phyloP scores from a whole-genome alignment of 495 filamentous ascomycete species.

The Staphylotrichum longicolle region DNA sequence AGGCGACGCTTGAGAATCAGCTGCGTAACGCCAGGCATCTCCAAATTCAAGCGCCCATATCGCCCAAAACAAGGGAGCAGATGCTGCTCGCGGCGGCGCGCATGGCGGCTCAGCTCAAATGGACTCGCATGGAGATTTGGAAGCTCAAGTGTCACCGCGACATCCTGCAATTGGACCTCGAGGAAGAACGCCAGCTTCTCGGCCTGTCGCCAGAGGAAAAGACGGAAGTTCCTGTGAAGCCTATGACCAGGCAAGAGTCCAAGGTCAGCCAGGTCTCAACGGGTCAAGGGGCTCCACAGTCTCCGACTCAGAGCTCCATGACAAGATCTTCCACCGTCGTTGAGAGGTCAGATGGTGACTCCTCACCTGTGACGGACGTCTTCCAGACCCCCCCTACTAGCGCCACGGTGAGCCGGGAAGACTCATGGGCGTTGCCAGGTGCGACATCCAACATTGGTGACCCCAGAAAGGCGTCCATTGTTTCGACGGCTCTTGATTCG shows the following conservation, averaged over 20 bases:
- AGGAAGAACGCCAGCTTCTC: slow-evolving; percentile 61
- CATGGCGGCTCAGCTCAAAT: slow-evolving; percentile 86
- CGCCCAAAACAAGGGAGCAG: slow-evolving; percentile 79
- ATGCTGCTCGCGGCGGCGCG: slow-evolving; percentile 80
- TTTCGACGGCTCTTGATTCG: slow-evolving; percentile 44
- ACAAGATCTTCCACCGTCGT: slow-evolving; percentile 31
- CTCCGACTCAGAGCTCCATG: slow-evolving; percentile 34
- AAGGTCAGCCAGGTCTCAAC: slow-evolving; percentile 27
- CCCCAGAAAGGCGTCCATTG: slow-evolving; percentile 38
- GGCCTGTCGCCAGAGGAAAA: slow-evolving; percentile 33
- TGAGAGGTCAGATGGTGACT: slow-evolving; percentile 34
- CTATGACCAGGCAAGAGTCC: slow-evolving; percentile 31
- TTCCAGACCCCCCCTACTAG: slow-evolving; percentile 49
- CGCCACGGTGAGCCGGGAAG: slow-evolving; percentile 47
- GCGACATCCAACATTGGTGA: slow-evolving; percentile 39
- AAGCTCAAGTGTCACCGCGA: slow-evolving; percentile 86
- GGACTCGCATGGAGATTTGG: slow-evolving; percentile 92
- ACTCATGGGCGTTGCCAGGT: slow-evolving; percentile 54
- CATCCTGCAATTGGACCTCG: slow-evolving; percentile 78
- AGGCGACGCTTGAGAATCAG: slow-evolving; percentile 75
- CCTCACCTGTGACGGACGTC: slow-evolving; percentile 39
- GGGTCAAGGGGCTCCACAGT: slow-evolving; percentile 33
- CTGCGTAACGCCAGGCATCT: slow-evolving; percentile 91
- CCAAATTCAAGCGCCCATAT: slow-evolving; percentile 82
- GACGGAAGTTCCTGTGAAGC: slow-evolving; percentile 25